Evolutionary conservation across 495 filamentous ascomycete genomes (phyloP).

Genomic region (Aspergillus saccharolyticus): DNA sequence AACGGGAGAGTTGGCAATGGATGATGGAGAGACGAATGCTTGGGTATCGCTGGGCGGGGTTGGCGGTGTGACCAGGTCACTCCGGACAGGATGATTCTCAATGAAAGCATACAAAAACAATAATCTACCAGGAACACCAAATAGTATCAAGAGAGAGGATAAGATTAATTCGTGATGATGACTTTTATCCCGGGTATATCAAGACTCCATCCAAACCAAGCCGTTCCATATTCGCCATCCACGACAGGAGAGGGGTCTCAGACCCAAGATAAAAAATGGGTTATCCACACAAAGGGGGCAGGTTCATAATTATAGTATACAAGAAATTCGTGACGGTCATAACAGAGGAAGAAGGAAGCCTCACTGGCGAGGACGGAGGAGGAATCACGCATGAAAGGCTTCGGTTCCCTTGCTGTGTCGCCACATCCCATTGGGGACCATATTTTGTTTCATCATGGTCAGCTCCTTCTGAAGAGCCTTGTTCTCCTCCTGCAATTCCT

Average conservation of each 20-base stretch:
- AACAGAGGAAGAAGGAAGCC: not conserved
- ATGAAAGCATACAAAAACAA: no score
- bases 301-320: slow-evolving; percentile 5
- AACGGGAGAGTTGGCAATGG: not conserved
- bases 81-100: no score
- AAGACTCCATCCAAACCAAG: slow-evolving; percentile 3
- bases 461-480: slow-evolving; percentile 37
- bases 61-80: not conserved
- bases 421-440: slow-evolving; percentile 33
- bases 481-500: slow-evolving; percentile 44
- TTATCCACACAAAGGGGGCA: not conserved
- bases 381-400: not conserved
- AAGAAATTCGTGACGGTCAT: slow-evolving; percentile 9
- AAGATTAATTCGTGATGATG: slow-evolving; percentile 1
- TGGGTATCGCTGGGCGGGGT: not conserved
- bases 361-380: not conserved
- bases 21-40: no score
- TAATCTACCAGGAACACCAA: not conserved
- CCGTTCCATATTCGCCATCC: slow-evolving; percentile 4
- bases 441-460: slow-evolving; percentile 30
- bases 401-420: slow-evolving; percentile 11
- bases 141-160: not conserved
- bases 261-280: not conserved
- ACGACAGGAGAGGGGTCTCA: slow-evolving; percentile 4
- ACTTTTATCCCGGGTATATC: slow-evolving; percentile 14